These are phyloP conservation scores for Samsoniella hepiali DNA, from an alignment of 2,329 filamentous ascomycete genomes.

Conservation along the genomic window DNA sequence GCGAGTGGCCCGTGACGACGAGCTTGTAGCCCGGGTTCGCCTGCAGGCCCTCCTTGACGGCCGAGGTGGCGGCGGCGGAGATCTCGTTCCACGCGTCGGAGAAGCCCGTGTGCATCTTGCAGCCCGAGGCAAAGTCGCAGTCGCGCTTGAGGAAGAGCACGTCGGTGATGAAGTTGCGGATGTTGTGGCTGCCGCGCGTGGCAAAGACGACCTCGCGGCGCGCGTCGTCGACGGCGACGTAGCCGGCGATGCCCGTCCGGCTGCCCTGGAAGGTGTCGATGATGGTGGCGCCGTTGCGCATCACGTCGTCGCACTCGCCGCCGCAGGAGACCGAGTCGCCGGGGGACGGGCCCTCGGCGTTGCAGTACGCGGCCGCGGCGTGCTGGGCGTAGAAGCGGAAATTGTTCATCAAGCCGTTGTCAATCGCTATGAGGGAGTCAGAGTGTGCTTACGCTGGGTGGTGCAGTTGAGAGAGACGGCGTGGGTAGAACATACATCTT, in stretches of 20 bases:
- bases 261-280: slow-evolving; percentile 41
- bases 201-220: slow-evolving; percentile 56
- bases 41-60: slow-evolving; percentile 41
- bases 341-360: slow-evolving; percentile 35
- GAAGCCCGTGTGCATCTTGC: slow-evolving; percentile 58
- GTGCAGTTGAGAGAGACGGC: too few relatives aligned
- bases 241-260: slow-evolving; percentile 46
- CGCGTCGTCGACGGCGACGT: slow-evolving; percentile 48
- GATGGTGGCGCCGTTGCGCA: slow-evolving; percentile 42
- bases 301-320: slow-evolving; percentile 43
- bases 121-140: slow-evolving; percentile 38
- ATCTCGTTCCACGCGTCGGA: slow-evolving; percentile 56
- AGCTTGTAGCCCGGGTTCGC: slow-evolving; percentile 51
- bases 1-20: slow-evolving; percentile 64
- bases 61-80: slow-evolving; percentile 36
- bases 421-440: slow-evolving; percentile 15
- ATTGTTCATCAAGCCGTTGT: slow-evolving; percentile 33
- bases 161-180: slow-evolving; percentile 62
- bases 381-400: slow-evolving; percentile 52
- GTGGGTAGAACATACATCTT: slow-evolving; percentile 31
- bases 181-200: slow-evolving; percentile 55
- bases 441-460: background rate
- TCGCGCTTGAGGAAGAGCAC: slow-evolving; percentile 31
- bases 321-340: slow-evolving; percentile 43
- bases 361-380: slow-evolving; percentile 53